A percentile compares a stretch with the other conserved stretches of the same genome.
Conservation (phyloP, 2,329 filamentous ascomycete genomes). For the Rachicladosporium sp. region DNA sequence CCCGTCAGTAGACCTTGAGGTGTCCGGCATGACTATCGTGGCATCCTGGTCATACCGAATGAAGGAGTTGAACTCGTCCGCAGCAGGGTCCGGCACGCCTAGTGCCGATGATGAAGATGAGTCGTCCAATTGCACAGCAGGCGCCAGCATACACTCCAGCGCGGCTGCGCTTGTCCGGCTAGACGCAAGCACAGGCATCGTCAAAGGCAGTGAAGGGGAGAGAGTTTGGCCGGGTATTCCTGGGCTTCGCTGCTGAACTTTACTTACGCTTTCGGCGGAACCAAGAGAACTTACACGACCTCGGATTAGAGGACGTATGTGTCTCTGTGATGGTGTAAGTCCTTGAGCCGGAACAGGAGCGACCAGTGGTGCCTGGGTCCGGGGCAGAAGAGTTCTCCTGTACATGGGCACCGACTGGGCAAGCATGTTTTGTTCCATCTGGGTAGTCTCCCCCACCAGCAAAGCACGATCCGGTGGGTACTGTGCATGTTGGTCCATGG, state of each 20-base stretch:
- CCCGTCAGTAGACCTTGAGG: no score
- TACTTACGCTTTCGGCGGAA: slow-evolving; percentile 7
- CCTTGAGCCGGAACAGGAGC: slow-evolving; percentile 4
- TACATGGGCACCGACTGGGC: no score
- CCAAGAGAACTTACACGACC: slow-evolving; percentile 5
- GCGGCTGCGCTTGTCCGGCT: neutral
- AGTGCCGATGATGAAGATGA: neutral
- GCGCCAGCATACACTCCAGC: neutral
- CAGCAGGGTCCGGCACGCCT: slow-evolving; percentile 6
- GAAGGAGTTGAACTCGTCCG: slow-evolving; percentile 16
- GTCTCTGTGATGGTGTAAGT: slow-evolving; percentile 3
- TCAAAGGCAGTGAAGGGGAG: neutral
- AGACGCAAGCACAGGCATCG: neutral
- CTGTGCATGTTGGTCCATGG: no score
- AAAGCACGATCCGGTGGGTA: no score
- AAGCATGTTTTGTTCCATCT: no score
- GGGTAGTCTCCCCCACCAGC: no score
- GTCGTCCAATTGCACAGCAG: neutral
- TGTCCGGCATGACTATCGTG: no score
- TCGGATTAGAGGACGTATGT: slow-evolving; percentile 3
- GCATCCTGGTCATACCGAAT: slow-evolving; percentile 20
- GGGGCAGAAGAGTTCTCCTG: slow-evolving; percentile 13
- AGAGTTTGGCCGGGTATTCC: neutral
- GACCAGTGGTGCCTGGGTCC: slow-evolving; percentile 10
- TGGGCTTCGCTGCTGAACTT: slow-evolving; percentile 1